These are phyloP conservation scores for Leptographium radiaticola DNA, from an alignment of 2,329 filamentous ascomycete species.

Conservation along the genomic window DNA sequence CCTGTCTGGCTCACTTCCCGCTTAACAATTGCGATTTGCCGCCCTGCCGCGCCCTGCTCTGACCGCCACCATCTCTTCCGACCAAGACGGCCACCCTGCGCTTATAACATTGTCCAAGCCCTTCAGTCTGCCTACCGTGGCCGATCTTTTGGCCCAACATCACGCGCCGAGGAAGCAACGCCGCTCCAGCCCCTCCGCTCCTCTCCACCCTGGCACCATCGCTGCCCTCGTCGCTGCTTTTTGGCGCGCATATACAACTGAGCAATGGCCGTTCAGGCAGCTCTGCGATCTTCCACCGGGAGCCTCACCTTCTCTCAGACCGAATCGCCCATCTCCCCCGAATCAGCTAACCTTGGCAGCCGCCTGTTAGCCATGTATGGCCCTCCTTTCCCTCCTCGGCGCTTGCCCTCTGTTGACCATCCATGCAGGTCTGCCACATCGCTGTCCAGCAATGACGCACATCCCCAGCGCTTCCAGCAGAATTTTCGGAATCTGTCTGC, in stretches of 20 bases:
- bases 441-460: conserved; percentile 25
- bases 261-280: conserved; percentile 47
- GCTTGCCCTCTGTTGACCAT: conserved; percentile 5
- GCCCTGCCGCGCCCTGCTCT: not conserved
- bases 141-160: not conserved
- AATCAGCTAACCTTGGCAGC: not conserved
- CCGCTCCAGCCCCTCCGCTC: not conserved
- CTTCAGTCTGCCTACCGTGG: not conserved
- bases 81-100: not conserved
- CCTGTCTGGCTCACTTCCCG: not conserved
- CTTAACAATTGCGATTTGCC: not conserved
- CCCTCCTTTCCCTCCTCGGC: not conserved
- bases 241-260: not conserved
- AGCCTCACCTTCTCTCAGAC: conserved; percentile 39
- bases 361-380: conserved; percentile 40
- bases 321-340: not conserved
- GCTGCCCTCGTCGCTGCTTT: not conserved
- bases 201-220: not conserved
- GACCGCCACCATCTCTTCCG: not conserved
- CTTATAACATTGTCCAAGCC: not conserved
- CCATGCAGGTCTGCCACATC: conserved; percentile 23
- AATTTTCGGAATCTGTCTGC: conserved; percentile 34
- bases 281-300: conserved; percentile 48
- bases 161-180: not conserved
- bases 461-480: conserved; percentile 36